Base-by-base conservation (phyloP, 306 rosid genomes). In the Lithocarpus polystachyus region DNA sequence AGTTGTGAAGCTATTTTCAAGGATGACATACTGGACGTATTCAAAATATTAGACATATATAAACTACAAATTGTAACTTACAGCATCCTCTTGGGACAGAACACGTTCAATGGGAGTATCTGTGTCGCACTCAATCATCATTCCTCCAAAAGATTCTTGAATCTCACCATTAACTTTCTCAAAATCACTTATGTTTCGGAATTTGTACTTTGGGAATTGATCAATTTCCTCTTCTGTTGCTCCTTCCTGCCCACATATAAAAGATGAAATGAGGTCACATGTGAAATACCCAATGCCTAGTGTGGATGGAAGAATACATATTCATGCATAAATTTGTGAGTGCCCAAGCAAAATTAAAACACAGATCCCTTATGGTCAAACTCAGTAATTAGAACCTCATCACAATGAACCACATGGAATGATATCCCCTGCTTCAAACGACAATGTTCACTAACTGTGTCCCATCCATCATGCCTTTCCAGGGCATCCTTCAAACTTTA, bases 201-300 rank as follows among this genome's bases (percentile, higher is more conserved):
- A 95, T 82, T 79, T 88, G 84, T 85, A 95, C 88, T 86, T 93
- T 14, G 96, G 97, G 77, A 95, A 81, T 85, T 69, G 88, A 24
- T 91, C 88, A 31, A 95, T 93, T 77, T 95, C 98, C 74, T 90
- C 98, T 77, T 78, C 81, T 20, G 97, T 90, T n/a, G 98, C 98
- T 67, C 99, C 98, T 61, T 90, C 98, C 99, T 95, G 85, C 77
- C 82, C 35, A 72, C 82, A 77, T 72, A 82, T 73, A 55, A 75
- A 79, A 82, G 79, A 35, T 81, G 33, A 59, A 64, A 74, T 59
- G 73, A 84, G 68, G 70, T 48, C 79, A 69, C 51, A 59, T 45
- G 20, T 67, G 24, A 35, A n/a, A 67, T 35, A 35, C 40, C 24
- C 26, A 33, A 67, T 33, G 26, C 72, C 73, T 43, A n/a, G 52